A percentile compares a stretch with the other conserved stretches of the same genome.
These are phyloP conservation scores for Colletotrichum noveboracense DNA, from an alignment of 2,329 filamentous ascomycete species.

Conservation along the genomic window DNA sequence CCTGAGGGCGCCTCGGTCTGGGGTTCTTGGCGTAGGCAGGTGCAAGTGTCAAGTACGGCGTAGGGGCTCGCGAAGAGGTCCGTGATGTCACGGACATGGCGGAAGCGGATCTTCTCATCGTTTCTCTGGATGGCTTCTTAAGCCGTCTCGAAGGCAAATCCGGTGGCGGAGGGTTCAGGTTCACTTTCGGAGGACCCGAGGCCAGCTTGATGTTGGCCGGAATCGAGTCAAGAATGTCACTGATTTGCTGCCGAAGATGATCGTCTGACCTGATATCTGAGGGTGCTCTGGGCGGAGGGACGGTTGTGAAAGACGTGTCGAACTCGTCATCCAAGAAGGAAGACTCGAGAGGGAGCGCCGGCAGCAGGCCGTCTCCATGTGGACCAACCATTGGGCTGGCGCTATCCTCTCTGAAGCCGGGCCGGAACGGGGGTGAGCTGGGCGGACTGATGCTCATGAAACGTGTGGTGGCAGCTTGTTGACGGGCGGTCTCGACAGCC, in stretches of 20 bases:
- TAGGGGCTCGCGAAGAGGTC: conserved; percentile 56
- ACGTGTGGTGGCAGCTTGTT: neutral
- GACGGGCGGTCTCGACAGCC: neutral
- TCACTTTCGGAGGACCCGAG: conserved; percentile 50
- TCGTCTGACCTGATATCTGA: conserved; percentile 59
- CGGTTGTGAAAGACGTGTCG: conserved; percentile 42
- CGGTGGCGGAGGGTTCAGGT: conserved; percentile 64
- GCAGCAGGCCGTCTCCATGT: conserved; percentile 25
- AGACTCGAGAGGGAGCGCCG: conserved; percentile 46
- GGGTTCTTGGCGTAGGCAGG: conserved; percentile 59
- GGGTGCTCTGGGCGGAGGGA: conserved; percentile 38
- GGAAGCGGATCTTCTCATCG: conserved; percentile 52
- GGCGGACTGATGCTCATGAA: conserved; percentile 50
- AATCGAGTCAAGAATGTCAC: conserved; percentile 76
- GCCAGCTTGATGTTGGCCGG: conserved; percentile 81
- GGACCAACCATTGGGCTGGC: conserved; percentile 16
- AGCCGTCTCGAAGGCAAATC: conserved; percentile 58
- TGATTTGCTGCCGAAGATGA: conserved; percentile 80
- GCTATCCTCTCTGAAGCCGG: conserved; percentile 3
- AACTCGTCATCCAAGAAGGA: conserved; percentile 54
- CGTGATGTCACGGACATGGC: conserved; percentile 45
- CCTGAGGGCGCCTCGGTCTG: conserved; percentile 52
- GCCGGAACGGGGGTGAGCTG: conserved; percentile 49
- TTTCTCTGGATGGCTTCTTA: conserved; percentile 47
- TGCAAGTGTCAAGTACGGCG: conserved; percentile 72